Percentiles rank a stretch among this genome's conserved stretches.
Evolutionary conservation across 108 stramenopile genomes (phyloP).

Genomic region (Skeletonema menzelii): DNA sequence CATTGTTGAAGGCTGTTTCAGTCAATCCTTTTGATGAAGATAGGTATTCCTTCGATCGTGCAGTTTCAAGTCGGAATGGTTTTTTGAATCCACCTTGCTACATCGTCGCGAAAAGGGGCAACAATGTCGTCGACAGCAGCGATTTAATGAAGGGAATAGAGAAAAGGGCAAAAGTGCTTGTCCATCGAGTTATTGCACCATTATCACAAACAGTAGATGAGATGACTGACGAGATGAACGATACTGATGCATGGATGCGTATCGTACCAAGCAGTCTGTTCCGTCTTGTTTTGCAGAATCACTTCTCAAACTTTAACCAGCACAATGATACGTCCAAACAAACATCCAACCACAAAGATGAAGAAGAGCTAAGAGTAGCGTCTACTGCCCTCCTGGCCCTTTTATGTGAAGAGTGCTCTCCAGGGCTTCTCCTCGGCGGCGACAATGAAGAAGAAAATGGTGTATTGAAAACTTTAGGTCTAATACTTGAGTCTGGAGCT

Average conservation of each 20-base stretch:
- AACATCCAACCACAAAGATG: not conserved
- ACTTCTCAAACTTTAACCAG: slow-evolving; percentile 17
- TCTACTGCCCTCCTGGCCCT: slow-evolving; percentile 56
- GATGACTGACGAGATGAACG: not conserved
- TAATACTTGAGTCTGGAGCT: slow-evolving; percentile 41
- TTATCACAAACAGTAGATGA: slow-evolving; percentile 13
- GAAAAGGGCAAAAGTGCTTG: slow-evolving; percentile 1
- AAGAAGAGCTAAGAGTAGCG: slow-evolving; percentile 24
- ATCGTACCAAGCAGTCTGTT: slow-evolving; percentile 32
- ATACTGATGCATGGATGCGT: not conserved
- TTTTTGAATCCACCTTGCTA: not conserved
- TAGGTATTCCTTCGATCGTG: slow-evolving; percentile 25
- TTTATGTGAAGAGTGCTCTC: slow-evolving; percentile 65
- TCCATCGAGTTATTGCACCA: slow-evolving; percentile 8
- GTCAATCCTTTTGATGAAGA: slow-evolving; percentile 40
- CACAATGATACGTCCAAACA: not conserved
- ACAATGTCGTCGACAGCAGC: not conserved
- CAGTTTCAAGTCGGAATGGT: not conserved
- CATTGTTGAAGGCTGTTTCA: slow-evolving; percentile 48
- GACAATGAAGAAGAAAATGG: slow-evolving; percentile 42
- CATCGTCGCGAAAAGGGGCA: not conserved
- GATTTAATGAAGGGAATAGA: not conserved
- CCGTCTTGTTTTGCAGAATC: slow-evolving; percentile 26
- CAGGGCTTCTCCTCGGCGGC: slow-evolving; percentile 47
- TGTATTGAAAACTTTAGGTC: slow-evolving; percentile 27